A percentile compares a stretch with the other conserved stretches of the same genome.
phyloP scores from a whole-genome alignment of 2,329 filamentous ascomycete species.

The Colletotrichum sp. region DNA sequence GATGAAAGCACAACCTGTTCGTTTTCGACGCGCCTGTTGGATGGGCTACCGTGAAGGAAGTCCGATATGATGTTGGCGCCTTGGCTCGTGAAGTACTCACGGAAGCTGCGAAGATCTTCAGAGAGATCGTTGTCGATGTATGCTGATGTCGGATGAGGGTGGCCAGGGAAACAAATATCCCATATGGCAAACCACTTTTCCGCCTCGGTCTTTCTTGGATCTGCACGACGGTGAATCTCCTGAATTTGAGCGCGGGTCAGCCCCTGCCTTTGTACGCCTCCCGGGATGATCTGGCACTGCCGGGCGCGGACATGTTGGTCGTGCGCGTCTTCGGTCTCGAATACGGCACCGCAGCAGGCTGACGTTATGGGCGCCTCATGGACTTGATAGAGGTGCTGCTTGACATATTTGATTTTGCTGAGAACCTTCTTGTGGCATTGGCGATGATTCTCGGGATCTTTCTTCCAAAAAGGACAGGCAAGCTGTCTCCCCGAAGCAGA shows the following conservation, averaged over 20 bases:
- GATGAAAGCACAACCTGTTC: background rate
- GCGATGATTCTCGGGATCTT: conserved; percentile 28
- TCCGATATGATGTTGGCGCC: background rate
- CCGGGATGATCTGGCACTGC: background rate
- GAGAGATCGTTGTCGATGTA: conserved; percentile 25
- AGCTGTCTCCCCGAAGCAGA: background rate
- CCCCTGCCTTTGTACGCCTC: background rate
- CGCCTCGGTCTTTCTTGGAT: conserved; percentile 24
- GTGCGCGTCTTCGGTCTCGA: conserved; percentile 25
- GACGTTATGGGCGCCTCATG: conserved; percentile 31
- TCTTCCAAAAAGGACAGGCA: conserved; percentile 36
- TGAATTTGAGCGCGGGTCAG: conserved; percentile 21
- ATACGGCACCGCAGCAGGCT: conserved; percentile 27
- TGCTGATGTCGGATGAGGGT: conserved; percentile 24
- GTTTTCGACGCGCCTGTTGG: background rate
- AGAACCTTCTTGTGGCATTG: conserved; percentile 32
- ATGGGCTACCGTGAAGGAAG: background rate
- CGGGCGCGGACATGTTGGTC: conserved; percentile 22
- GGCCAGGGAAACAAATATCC: conserved; percentile 27
- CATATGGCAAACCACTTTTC: conserved; percentile 34
- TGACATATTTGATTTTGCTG: conserved; percentile 31
- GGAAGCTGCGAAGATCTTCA: conserved; percentile 2
- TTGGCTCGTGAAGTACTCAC: background rate
- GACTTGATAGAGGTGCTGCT: conserved; percentile 31
- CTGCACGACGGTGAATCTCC: conserved; percentile 20